Percentiles rank a stretch among this genome's conserved stretches.
These are phyloP conservation scores for Toxicodendron radicans DNA, from an alignment of 345 rosid species.

Conservation along the genomic window DNA sequence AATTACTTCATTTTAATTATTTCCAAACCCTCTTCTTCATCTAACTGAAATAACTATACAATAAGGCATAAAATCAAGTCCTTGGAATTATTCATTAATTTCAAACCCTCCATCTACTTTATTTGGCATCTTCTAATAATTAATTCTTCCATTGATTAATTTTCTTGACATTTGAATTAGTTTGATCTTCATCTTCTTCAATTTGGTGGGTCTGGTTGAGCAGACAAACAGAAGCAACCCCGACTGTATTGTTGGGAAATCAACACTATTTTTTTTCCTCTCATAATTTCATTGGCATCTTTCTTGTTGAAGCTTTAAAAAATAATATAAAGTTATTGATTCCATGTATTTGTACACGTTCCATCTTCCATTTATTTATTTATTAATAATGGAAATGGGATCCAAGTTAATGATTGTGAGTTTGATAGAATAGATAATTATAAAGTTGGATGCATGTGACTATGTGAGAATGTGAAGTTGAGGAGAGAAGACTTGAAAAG, in stretches of 20 bases:
- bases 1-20: too few species aligned
- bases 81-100: neutral
- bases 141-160: too few species aligned
- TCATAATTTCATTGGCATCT: too few species aligned
- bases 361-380: neutral
- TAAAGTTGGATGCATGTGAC: conserved; percentile 29
- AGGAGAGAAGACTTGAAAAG: too few species aligned
- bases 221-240: conserved; percentile 2
- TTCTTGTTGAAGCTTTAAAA: too few species aligned
- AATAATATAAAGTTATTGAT: conserved; percentile 3
- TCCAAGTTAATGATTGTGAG: conserved; percentile 41
- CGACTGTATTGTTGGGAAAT: neutral
- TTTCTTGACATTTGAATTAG: too few species aligned
- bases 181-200: neutral
- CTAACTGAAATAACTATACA: too few species aligned
- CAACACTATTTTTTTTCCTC: too few species aligned
- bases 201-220: conserved; percentile 1
- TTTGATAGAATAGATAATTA: conserved; percentile 10
- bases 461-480: conserved; percentile 10
- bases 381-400: conserved; percentile 14
- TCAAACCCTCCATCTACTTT: neutral
- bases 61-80: neutral
- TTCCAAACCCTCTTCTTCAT: too few species aligned
- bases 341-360: conserved; percentile 18
- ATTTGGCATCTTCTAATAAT: neutral